Conservation (phyloP, 2,329 filamentous ascomycete species). For the Diaporthe destruens region DNA sequence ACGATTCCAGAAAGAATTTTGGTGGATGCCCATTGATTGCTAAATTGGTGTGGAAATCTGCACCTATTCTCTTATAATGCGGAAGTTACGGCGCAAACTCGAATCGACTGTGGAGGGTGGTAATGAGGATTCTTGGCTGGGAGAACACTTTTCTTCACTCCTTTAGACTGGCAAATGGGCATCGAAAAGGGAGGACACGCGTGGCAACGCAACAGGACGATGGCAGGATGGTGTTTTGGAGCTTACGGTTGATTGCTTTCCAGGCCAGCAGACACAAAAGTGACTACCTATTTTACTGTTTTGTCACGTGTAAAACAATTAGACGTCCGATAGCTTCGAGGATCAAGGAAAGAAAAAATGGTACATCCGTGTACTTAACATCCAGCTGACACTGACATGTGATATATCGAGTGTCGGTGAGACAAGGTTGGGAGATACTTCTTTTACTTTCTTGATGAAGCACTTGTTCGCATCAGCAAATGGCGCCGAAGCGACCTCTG, state of each 20-base stretch:
- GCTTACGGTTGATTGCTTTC: conserved; percentile 32
- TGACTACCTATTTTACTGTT: conserved; percentile 16
- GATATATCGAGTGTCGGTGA: not conserved
- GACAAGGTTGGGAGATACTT: not conserved
- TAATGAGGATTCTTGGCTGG: conserved; percentile 11
- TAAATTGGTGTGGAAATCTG: conserved; percentile 16
- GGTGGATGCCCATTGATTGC: too few species aligned
- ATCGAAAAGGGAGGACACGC: conserved; percentile 23
- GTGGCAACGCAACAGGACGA: conserved; percentile 21
- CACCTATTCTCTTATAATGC: conserved; percentile 28
- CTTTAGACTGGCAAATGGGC: conserved; percentile 35
- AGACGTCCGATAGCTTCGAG: conserved; percentile 33
- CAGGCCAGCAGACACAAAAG: conserved; percentile 35
- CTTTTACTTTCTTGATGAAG: not conserved
- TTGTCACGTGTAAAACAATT: conserved; percentile 32
- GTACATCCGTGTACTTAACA: conserved; percentile 1
- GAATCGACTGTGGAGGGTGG: conserved; percentile 18
- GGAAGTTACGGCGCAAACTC: conserved; percentile 30
- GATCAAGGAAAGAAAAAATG: conserved; percentile 18
- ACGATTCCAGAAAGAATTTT: conserved; percentile 3
- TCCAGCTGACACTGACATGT: not conserved
- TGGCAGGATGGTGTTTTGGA: conserved; percentile 37
- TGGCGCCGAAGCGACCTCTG: not conserved
- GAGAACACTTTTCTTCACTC: conserved; percentile 30
- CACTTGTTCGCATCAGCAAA: not conserved